These are phyloP conservation scores for Zymoseptoria pseudotritici DNA, from an alignment of 2,329 filamentous ascomycete genomes.

Conservation along the genomic window DNA sequence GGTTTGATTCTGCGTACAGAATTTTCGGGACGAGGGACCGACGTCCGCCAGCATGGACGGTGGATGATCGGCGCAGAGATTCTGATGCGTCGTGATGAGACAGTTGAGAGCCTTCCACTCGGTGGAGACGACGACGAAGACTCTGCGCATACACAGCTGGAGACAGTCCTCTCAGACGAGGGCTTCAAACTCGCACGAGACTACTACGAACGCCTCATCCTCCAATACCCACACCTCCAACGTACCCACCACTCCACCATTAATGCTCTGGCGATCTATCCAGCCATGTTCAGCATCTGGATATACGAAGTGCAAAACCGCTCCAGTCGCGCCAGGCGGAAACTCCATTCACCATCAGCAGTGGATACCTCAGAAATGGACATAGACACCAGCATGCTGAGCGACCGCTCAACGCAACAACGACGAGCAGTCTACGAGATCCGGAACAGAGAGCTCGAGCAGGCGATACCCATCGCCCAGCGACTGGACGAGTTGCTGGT, in stretches of 20 bases:
- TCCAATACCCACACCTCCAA: conserved; percentile 66
- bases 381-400: not conserved
- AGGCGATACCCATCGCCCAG: conserved; percentile 56
- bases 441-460: conserved; percentile 40
- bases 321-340: conserved; percentile 43
- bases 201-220: conserved; percentile 72
- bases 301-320: conserved; percentile 62
- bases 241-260: conserved; percentile 47
- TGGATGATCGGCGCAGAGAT: conserved; percentile 86
- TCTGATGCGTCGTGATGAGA: conserved; percentile 51
- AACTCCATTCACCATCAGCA: conserved; percentile 5
- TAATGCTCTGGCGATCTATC: conserved; percentile 70
- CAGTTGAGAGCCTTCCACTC: not conserved
- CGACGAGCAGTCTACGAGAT: conserved; percentile 24
- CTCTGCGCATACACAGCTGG: not conserved
- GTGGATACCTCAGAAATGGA: conserved; percentile 4
- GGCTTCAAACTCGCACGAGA: conserved; percentile 53
- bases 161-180: conserved; percentile 19
- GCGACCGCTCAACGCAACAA: conserved; percentile 5
- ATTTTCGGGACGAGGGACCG: conserved; percentile 51
- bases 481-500: conserved; percentile 66
- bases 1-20: conserved; percentile 61
- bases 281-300: conserved; percentile 72
- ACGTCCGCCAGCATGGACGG: conserved; percentile 60
- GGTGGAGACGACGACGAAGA: conserved; percentile 7